phyloP scores from a whole-genome alignment of 2,329 filamentous ascomycete species.

The Achaetomium macrosporum region DNA sequence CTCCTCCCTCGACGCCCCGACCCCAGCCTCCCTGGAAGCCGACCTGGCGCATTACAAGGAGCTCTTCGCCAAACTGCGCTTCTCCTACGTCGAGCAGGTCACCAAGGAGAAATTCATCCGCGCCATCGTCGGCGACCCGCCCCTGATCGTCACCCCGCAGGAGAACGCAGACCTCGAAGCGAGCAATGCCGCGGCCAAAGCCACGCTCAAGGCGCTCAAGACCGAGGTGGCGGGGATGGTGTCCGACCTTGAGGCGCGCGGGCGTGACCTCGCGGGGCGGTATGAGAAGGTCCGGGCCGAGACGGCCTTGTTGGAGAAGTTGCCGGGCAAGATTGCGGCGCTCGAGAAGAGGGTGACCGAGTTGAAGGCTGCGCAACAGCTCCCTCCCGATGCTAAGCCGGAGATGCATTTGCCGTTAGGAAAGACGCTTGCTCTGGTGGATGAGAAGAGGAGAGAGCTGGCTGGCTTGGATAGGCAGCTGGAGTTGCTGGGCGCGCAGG shows the following conservation, averaged over 20 bases:
- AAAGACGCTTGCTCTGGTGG: conserved; percentile 50
- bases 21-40: conserved; percentile 70
- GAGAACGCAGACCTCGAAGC: conserved; percentile 76
- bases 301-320: conserved; percentile 42
- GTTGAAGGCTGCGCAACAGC: conserved; percentile 30
- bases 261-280: conserved; percentile 50
- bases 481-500: conserved; percentile 54
- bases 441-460: conserved; percentile 44
- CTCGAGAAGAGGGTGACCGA: conserved; percentile 33
- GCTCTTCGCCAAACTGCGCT: conserved; percentile 90
- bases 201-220: conserved; percentile 72
- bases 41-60: conserved; percentile 90
- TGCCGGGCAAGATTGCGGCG: conserved; percentile 45
- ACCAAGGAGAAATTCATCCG: conserved; percentile 98
- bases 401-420: conserved; percentile 50
- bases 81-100: conserved; percentile 96
- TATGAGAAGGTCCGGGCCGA: conserved; percentile 48
- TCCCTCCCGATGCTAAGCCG: not conserved
- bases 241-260: conserved; percentile 61
- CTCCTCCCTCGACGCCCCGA: conserved; percentile 58
- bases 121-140: conserved; percentile 84
- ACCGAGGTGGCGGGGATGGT: conserved; percentile 70
- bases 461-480: conserved; percentile 57
- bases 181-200: conserved; percentile 64
- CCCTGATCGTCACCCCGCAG: conserved; percentile 71